These are phyloP conservation scores for Penicillium brevicompactum DNA, from an alignment of 2,329 filamentous ascomycete species.

Conservation along the genomic window DNA sequence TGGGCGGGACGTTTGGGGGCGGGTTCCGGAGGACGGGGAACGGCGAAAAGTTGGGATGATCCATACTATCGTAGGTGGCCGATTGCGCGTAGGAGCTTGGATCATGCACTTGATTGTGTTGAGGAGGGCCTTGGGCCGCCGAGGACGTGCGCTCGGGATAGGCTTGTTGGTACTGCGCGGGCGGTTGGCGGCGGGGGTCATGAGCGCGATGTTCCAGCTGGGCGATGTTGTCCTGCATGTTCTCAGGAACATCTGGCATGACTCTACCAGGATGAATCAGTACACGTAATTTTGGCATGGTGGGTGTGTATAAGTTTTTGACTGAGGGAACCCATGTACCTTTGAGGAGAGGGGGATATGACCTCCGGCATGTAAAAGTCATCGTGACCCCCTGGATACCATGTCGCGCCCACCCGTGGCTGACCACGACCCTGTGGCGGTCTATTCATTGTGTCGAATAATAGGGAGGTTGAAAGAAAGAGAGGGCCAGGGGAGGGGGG, in stretches of 20 bases:
- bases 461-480: not conserved
- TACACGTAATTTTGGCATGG: conserved; percentile 24
- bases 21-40: conserved; percentile 81
- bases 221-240: conserved; percentile 93
- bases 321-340: conserved; percentile 44
- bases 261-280: conserved; percentile 59
- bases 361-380: conserved; percentile 71
- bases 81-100: conserved; percentile 53
- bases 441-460: conserved; percentile 35
- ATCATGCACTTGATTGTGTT: conserved; percentile 31
- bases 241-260: conserved; percentile 92
- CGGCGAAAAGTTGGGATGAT: conserved; percentile 79
- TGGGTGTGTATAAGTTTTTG: conserved; percentile 4
- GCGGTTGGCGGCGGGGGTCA: conserved; percentile 47
- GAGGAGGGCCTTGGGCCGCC: conserved; percentile 33
- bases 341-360: conserved; percentile 70
- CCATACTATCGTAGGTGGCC: conserved; percentile 52
- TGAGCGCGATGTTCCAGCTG: conserved; percentile 80
- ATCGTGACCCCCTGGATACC: conserved; percentile 67
- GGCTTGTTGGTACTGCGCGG: conserved; percentile 31
- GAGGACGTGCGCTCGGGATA: conserved; percentile 43
- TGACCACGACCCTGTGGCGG: conserved; percentile 43
- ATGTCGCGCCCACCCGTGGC: conserved; percentile 60
- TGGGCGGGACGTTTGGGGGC: conserved; percentile 86
- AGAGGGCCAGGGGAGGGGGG: conserved; percentile 1